Evolutionary conservation across 2,329 filamentous ascomycete species (phyloP), one percentile per base, ranked within the genome.

Genomic region (Clarireedia homoeocarpa): DNA sequence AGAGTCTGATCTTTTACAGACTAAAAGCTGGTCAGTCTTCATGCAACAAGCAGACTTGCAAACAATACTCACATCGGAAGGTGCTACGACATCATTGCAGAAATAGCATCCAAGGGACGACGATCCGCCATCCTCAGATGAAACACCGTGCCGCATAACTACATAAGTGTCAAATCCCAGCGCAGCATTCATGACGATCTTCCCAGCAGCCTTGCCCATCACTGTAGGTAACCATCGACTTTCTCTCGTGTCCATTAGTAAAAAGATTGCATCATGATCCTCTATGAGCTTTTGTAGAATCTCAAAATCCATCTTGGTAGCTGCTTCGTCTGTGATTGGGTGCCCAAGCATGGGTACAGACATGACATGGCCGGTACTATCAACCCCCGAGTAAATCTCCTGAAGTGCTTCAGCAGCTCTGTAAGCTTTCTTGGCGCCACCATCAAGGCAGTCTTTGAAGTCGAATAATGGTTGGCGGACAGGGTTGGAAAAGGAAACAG

Each of bases 191-290:
- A 99, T 86, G 24, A 99, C 92, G 61, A 97, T 89, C 74, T 99
- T 99, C 36, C 87, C 88, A 2, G 85, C 82, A 3, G 91, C 86
- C 72, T 97, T 99, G 42, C 88, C 92, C 85, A 99, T 96, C 15
- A 99, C 83, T 0, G 92, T 97, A 1, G 94, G 94, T 42, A 99
- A 76, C 94, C 94, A 99, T 62, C 94, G 80, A 48, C 89, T 94
- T 72, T 99, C 94, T 60, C 94, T 79, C 9, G 91, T 95, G 66
- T 97, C 92, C 90, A 97, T 96, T 4, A 99, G 80, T n/a, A 99
- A 77, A 69, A 99, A 99, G 26, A 99, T 85, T 17, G 82, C 91
- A 68, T 99, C 94, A 67, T 99, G 94, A 26, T 85, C 82, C 49
- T 90, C 80, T 54, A 99, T 85, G 14, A 99, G 75, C 49, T 77